Conservation (phyloP, 1,139 yeast genomes). For the Blastobotrys indianensis region DNA sequence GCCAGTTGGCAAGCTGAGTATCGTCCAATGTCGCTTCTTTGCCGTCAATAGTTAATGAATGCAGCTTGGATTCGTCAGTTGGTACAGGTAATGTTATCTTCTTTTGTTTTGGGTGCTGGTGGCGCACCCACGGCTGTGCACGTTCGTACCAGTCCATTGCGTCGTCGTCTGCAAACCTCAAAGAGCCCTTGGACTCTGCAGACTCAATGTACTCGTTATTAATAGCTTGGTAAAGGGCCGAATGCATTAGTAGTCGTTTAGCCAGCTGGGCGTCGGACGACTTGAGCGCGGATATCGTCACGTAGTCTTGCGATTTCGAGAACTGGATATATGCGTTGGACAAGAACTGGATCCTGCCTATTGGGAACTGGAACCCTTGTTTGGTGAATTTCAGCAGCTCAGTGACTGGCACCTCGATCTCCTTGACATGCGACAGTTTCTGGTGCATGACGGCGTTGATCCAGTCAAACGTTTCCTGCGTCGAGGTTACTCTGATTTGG, state of each 20-base stretch:
- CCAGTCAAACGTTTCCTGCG: conserved; percentile 33
- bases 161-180: conserved; percentile 29
- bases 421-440: conserved; percentile 21
- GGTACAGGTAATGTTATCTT: background rate
- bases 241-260: conserved; percentile 23
- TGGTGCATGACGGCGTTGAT: conserved; percentile 31
- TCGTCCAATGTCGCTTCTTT: background rate
- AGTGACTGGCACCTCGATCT: conserved; percentile 22
- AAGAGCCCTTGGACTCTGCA: conserved; percentile 11
- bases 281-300: conserved; percentile 19
- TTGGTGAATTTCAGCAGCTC: conserved; percentile 11
- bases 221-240: conserved; percentile 20
- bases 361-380: conserved; percentile 15
- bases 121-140: conserved; percentile 26
- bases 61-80: no score
- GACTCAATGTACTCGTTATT: conserved; percentile 21
- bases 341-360: conserved; percentile 28
- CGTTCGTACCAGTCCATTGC: conserved; percentile 31
- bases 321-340: conserved; percentile 29
- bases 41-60: background rate
- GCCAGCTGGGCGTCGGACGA: conserved; percentile 22
- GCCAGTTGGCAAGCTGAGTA: background rate
- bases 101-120: conserved; percentile 16
- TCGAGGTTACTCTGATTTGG: conserved; percentile 36
- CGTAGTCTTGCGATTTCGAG: conserved; percentile 15